A percentile compares a stretch with the other conserved stretches of the same genome.
These are phyloP conservation scores for Ochromonas danica DNA, from an alignment of 108 stramenopile species.

Conservation along the genomic window DNA sequence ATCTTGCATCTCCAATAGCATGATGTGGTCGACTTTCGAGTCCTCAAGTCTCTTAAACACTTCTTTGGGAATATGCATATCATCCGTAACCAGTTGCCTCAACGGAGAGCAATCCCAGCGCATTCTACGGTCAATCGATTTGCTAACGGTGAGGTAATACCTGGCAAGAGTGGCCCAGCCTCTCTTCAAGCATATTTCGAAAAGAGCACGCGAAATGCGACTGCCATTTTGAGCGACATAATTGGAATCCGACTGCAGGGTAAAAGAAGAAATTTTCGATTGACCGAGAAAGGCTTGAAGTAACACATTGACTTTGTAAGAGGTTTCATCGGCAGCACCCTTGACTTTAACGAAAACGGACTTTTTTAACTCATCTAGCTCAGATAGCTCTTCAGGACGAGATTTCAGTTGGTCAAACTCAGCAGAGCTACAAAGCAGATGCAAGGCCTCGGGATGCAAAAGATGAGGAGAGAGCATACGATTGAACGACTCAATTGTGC, in stretches of 20 bases:
- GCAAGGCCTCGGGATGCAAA: slow-evolving; percentile 73
- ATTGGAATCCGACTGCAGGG: slow-evolving; percentile 90
- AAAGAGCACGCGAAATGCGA: slow-evolving; percentile 88
- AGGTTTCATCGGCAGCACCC: slow-evolving; percentile 67
- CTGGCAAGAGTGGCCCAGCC: slow-evolving; percentile 55
- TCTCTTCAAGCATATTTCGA: slow-evolving; percentile 85
- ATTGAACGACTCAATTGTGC: slow-evolving; percentile 89
- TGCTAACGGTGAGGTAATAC: slow-evolving; percentile 74
- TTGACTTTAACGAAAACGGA: slow-evolving; percentile 63
- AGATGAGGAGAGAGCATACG: slow-evolving; percentile 63
- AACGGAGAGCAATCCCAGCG: slow-evolving; percentile 5
- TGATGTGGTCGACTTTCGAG: background rate
- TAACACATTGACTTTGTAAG: slow-evolving; percentile 85
- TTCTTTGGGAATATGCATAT: background rate
- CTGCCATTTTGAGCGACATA: slow-evolving; percentile 94
- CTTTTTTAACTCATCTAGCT: slow-evolving; percentile 56
- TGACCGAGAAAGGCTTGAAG: slow-evolving; percentile 84
- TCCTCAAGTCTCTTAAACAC: background rate
- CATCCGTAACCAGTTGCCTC: background rate
- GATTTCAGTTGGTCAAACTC: slow-evolving; percentile 93
- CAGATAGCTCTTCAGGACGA: slow-evolving; percentile 86
- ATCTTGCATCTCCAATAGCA: slow-evolving; percentile 81
- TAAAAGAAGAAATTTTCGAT: slow-evolving; percentile 71
- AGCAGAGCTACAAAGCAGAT: slow-evolving; percentile 78
- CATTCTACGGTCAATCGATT: slow-evolving; percentile 82